Evolutionary conservation across 2,329 filamentous ascomycete genomes (phyloP).

Genomic region (Fusarium denticulatum): DNA sequence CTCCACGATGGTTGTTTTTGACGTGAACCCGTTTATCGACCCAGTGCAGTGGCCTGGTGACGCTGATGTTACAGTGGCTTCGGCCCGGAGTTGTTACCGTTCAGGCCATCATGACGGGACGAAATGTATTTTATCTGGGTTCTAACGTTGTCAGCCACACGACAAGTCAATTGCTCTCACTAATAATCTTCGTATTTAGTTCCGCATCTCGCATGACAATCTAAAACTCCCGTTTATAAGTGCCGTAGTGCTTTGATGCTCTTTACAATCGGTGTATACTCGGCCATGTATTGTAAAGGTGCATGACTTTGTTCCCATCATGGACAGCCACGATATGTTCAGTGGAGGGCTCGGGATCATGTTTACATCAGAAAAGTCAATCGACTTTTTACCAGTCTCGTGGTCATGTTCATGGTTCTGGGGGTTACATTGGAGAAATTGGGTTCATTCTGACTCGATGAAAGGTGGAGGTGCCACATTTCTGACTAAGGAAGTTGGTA

Average conservation of each 20-base stretch:
- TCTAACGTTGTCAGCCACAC: not conserved
- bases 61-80: constrained; percentile 6
- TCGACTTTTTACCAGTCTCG: not conserved
- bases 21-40: constrained; percentile 9
- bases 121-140: not conserved
- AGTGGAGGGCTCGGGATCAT: not conserved
- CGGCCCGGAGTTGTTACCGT: not conserved
- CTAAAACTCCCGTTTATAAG: not conserved
- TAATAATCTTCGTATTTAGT: not conserved
- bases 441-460: constrained; percentile 1
- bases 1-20: not conserved
- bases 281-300: not conserved
- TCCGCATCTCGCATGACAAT: not conserved
- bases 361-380: constrained; percentile 13
- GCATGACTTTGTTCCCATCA: constrained; percentile 2
- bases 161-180: not conserved
- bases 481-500: constrained; percentile 8
- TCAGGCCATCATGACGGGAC: constrained; percentile 2
- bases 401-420: constrained; percentile 4
- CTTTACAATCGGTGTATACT: not conserved
- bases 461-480: not conserved
- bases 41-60: constrained; percentile 23
- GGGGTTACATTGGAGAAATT: constrained; percentile 1
- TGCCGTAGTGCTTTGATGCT: not conserved
- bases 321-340: not conserved